phyloP scores from a whole-genome alignment of 1,139 yeast genomes.

The Geotrichum fermentans region DNA sequence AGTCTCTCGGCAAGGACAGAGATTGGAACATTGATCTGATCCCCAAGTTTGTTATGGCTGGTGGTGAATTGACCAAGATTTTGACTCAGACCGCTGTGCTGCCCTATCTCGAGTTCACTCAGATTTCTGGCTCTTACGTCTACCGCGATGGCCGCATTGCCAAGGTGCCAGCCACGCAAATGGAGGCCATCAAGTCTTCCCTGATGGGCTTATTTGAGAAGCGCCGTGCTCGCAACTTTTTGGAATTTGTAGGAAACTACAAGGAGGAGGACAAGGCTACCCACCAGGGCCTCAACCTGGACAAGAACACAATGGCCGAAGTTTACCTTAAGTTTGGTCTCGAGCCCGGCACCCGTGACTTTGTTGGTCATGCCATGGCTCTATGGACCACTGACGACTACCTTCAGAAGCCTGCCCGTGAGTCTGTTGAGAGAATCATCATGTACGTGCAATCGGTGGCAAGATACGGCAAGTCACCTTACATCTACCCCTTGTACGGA shows the following conservation, averaged over 20 bases:
- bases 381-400: conserved; percentile 92
- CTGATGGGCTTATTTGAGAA: conserved; percentile 96
- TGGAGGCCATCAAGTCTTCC: conserved; percentile 86
- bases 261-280: conserved; percentile 74
- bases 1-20: conserved; percentile 79
- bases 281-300: conserved; percentile 79
- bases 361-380: conserved; percentile 98
- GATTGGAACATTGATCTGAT: conserved; percentile 98
- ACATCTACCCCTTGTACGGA: conserved; percentile 92
- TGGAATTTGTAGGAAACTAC: conserved; percentile 81
- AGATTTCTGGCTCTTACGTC: conserved; percentile 90
- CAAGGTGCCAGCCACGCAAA: conserved; percentile 88
- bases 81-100: conserved; percentile 94
- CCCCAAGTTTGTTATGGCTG: conserved; percentile 96
- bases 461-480: conserved; percentile 93
- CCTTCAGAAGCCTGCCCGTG: conserved; percentile 83
- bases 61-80: conserved; percentile 94
- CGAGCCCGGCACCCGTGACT: conserved; percentile 90
- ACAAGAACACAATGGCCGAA: conserved; percentile 86
- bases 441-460: conserved; percentile 88
- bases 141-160: conserved; percentile 88
- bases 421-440: conserved; percentile 79
- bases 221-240: conserved; percentile 86
- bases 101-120: conserved; percentile 92
- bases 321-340: conserved; percentile 84